phyloP scores from a whole-genome alignment of 257 asterid species.

The Rubia yunnanensis region DNA sequence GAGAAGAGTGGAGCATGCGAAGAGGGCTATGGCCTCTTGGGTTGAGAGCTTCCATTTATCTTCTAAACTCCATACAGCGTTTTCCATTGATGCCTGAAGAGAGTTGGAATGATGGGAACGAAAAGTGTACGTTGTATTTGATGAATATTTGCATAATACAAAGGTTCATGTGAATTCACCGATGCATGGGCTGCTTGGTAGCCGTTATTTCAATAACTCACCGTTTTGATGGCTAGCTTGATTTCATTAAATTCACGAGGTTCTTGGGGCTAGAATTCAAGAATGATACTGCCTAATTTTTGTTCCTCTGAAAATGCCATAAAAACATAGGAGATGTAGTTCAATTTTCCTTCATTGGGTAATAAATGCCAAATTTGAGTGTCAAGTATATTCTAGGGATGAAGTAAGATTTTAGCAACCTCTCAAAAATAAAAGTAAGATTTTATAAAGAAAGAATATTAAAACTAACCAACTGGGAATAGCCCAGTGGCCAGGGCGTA shows the following conservation, averaged over 20 bases:
- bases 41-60: slow-evolving; percentile 56
- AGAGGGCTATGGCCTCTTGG: slow-evolving; percentile 32
- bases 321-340: no score
- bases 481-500: no score
- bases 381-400: no score
- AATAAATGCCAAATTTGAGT: no score
- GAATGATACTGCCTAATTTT: no score
- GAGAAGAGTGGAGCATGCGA: slow-evolving; percentile 37
- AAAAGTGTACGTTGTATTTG: slow-evolving; percentile 6
- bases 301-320: no score
- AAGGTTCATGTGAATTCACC: slow-evolving; percentile 15
- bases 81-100: slow-evolving; percentile 29
- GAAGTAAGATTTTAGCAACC: no score
- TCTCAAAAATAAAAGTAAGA: no score
- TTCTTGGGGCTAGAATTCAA: background rate
- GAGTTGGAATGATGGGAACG: background rate
- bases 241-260: background rate
- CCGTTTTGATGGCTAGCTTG: slow-evolving; percentile 5
- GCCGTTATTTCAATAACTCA: slow-evolving; percentile 23
- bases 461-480: no score
- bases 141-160: background rate
- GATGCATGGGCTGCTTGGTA: slow-evolving; percentile 16
- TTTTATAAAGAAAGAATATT: no score
- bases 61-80: slow-evolving; percentile 51
- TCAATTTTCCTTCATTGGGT: no score